These are phyloP conservation scores for Calamus simplicifolius DNA, from an alignment of 176 grass and related monocot genomes.

Conservation along the genomic window DNA sequence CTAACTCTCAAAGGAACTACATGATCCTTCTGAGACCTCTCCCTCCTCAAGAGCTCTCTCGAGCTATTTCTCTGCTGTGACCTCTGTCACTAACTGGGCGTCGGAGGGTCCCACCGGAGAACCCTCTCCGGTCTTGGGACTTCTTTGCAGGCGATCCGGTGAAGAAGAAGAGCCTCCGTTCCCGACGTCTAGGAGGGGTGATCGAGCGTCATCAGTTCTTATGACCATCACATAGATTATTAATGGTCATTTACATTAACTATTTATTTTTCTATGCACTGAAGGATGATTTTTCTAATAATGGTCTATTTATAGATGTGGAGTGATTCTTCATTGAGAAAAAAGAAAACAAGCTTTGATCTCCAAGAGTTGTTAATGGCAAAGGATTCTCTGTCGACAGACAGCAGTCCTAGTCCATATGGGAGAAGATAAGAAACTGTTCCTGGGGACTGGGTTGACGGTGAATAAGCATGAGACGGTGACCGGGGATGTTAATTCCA, in stretches of 20 bases:
- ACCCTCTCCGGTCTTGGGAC: too few species aligned
- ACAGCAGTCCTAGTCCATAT: conserved; percentile 55
- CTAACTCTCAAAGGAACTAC: too few species aligned
- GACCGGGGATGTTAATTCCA: conserved; percentile 16
- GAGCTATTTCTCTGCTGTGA: too few species aligned
- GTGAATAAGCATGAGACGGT: conserved; percentile 43
- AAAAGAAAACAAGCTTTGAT: conserved; percentile 93
- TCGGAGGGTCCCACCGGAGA: too few species aligned
- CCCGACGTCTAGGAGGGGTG: too few species aligned
- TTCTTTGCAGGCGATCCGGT: too few species aligned
- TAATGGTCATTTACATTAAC: neutral
- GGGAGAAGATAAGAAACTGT: conserved; percentile 60
- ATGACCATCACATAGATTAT: neutral
- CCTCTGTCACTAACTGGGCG: too few species aligned
- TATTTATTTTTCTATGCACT: neutral
- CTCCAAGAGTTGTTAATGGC: conserved; percentile 66
- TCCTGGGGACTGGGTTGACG: conserved; percentile 74
- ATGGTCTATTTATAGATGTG: conserved; percentile 36
- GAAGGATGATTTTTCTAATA: neutral
- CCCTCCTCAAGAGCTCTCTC: too few species aligned
- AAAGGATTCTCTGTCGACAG: conserved; percentile 75
- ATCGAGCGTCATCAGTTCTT: too few species aligned
- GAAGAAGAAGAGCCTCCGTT: too few species aligned
- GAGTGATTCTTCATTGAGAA: conserved; percentile 36
- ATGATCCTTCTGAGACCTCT: too few species aligned